Base-by-base conservation (phyloP, 192 early-diverging fungal species). In the Mortierella alpina region DNA sequence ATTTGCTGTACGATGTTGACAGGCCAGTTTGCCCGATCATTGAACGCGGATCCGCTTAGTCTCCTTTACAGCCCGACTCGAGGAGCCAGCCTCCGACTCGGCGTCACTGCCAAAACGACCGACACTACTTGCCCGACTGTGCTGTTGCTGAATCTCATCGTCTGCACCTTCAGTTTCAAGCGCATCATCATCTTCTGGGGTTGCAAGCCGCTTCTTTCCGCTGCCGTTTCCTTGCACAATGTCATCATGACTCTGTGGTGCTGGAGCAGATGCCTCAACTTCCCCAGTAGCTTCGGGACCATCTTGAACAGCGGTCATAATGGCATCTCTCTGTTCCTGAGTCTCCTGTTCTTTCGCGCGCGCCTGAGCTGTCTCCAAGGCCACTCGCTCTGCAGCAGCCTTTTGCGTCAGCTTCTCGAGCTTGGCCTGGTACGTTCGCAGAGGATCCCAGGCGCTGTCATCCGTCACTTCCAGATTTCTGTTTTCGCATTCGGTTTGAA, bases 351-450 rank as follows among this genome's bases (percentile, higher is more conserved):
- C 50, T 68, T 68, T 18, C 23, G 53, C 49, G 45, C 50, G 62
- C 12, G 63, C 48, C 18, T 59, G 58, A 18, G 12, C 31, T 20
- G 39, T 15, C 23, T 73, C 71, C 1, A 52, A 42, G 39, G 70
- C 54, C 2, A 59, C 62, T 8, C 71, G 63, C n/a, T 79, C 75
- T 46, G 46, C 59, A 4, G 41, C 78, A 10, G 77, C 78, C 63
- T 86, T 84, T 15, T 78, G 76, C 40, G 80, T 11, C 20, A 85
- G 48, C 41, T 75, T 83, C 57, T 86, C 78, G 11, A 89, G 63
- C 13, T 75, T 85, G 20, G 72, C 74, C 12, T 83, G 70, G 52
- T 89, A 89, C 1, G 61, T 47, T 31, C 69, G 68, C 23, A 87
- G 80, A 12, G 85, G 59, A 10, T 83, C 82, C 86, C 86, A 89